Base-by-base conservation (phyloP, 495 filamentous ascomycete genomes). In the Penicillium maclennaniae region DNA sequence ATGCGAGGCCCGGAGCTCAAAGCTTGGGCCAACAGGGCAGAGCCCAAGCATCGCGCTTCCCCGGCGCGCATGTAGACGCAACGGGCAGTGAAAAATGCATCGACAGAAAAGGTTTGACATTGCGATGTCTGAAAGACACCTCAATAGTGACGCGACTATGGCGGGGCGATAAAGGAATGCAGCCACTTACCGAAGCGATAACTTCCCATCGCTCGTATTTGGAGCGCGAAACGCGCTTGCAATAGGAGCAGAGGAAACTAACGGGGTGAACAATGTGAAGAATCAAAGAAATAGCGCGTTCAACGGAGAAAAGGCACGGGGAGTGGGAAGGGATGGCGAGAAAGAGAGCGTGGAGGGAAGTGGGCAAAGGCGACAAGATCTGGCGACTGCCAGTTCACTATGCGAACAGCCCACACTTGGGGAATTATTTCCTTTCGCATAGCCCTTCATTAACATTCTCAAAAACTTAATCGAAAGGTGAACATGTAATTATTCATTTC, bases 101-200 rank as follows among this genome's bases (percentile, higher is more conserved):
- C 8, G n/a, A 17, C 25, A 46, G 27, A 7, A n/a, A 31, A 19
- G 26, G 7, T 21, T 28, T 5, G 17, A 19, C 27, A 49, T 27
- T 36, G 26, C 20, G 45, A 61, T 21, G 19, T 27, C 20, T 17
- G 31, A 34, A 14, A 31, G 10, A 34, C 8, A 34, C 1, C 10
- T 34, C 31, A 14, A 34, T 9, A 34, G 2, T 34, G 10, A 34
- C 31, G 15, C 14, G 31, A 34, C 8, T 2, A 10, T 14, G 5
- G 31, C 31, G 31, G 31, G 31, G 16, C 12, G n/a, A 7, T 7
- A n/a, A 40, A 7, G 34, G 38, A 40, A 40, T 19, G 9, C 38
- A 14, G 9, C 31, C 1, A 48, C 51, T 51, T 63, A 61, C 60
- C 55, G 25, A 66, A 43, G 38, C 60, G 63, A 49, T 61, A 60